Evolutionary conservation across 495 filamentous ascomycete genomes (phyloP).

Genomic region (Lasiosphaeria hispida): DNA sequence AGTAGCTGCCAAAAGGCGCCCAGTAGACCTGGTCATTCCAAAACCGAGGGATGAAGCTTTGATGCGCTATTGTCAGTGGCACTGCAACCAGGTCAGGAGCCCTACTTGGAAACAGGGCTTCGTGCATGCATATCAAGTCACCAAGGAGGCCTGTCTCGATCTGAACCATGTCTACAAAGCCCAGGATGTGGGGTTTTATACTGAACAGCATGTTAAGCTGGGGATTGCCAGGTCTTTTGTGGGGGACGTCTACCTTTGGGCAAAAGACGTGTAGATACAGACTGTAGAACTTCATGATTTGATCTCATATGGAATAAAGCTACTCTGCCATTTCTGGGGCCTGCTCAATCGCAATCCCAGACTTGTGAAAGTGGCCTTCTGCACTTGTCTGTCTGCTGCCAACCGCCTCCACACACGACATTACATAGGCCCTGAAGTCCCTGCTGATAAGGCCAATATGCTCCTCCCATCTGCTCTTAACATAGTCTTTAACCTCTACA

Average conservation of each 20-base stretch:
- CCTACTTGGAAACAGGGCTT: background rate
- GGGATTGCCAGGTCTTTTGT: background rate
- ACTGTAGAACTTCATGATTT: background rate
- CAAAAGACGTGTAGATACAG: conserved; percentile 1
- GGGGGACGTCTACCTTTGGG: conserved; percentile 5
- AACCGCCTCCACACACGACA: conserved; percentile 1
- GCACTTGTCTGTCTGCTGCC: background rate
- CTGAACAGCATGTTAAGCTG: background rate
- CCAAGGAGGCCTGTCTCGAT: background rate
- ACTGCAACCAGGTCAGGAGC: background rate
- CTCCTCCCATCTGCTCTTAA: conserved; percentile 9
- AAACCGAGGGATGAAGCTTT: background rate
- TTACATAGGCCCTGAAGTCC: conserved; percentile 8
- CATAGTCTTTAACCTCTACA: conserved; percentile 6
- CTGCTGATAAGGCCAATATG: conserved; percentile 9
- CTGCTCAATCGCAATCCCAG: conserved; percentile 2
- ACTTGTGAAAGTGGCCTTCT: conserved; percentile 2
- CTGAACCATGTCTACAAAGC: background rate
- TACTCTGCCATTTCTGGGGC: background rate
- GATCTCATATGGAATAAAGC: conserved; percentile 3
- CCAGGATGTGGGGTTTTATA: background rate
- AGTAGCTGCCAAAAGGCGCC: background rate
- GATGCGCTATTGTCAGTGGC: background rate
- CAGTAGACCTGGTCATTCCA: conserved; percentile 5
- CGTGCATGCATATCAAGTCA: background rate